phyloP scores from a whole-genome alignment of 2,329 filamentous ascomycete species.

The Fusarium duplospermum region DNA sequence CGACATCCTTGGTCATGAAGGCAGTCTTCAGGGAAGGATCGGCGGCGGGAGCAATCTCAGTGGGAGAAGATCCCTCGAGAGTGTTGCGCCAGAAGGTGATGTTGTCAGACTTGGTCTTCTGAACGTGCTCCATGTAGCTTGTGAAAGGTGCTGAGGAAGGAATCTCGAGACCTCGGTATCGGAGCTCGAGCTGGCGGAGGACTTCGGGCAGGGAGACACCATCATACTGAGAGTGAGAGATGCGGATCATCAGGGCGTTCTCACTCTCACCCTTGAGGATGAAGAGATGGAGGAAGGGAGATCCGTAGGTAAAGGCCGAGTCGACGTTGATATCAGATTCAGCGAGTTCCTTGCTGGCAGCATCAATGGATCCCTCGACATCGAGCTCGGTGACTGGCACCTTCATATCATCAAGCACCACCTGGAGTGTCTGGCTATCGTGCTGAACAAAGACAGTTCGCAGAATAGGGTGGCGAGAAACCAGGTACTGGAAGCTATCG shows the following conservation, averaged over 20 bases:
- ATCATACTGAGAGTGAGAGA: conserved; percentile 64
- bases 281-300: conserved; percentile 36
- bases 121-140: conserved; percentile 28
- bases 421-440: conserved; percentile 26
- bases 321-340: conserved; percentile 21
- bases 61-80: conserved; percentile 34
- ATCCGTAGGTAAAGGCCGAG: conserved; percentile 21
- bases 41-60: conserved; percentile 34
- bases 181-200: conserved; percentile 53
- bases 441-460: conserved; percentile 43
- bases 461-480: conserved; percentile 38
- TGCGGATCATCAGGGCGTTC: conserved; percentile 41
- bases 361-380: conserved; percentile 20
- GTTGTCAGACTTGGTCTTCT: conserved; percentile 9
- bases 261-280: conserved; percentile 28
- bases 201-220: conserved; percentile 59
- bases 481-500: conserved; percentile 37
- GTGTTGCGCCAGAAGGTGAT: conserved; percentile 35
- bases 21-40: conserved; percentile 27
- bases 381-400: conserved; percentile 27
- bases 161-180: conserved; percentile 48
- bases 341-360: conserved; percentile 32
- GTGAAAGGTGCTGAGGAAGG: conserved; percentile 35
- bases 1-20: conserved; percentile 43
- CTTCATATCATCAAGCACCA: conserved; percentile 34